A percentile compares a stretch with the other conserved stretches of the same genome.
phyloP scores from a whole-genome alignment of 345 rosid species.

The Brassica carinata region DNA sequence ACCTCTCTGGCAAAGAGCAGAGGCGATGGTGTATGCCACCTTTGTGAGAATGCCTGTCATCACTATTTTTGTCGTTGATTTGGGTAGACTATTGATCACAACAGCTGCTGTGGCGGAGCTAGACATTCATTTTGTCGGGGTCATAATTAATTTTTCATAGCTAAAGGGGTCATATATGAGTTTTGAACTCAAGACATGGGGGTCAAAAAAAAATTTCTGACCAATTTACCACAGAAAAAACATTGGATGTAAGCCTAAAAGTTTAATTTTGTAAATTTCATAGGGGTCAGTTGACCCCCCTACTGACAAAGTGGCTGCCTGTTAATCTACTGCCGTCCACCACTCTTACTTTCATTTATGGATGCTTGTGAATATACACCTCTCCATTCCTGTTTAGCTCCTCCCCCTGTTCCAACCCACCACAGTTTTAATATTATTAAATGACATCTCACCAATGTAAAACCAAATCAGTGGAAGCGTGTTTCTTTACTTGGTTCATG shows the following conservation, averaged over 20 bases:
- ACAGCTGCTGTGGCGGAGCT: slow-evolving; percentile 36
- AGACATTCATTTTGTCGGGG: no score
- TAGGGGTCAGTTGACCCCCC: no score
- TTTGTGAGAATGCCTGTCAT: slow-evolving; percentile 50
- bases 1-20: slow-evolving; percentile 34
- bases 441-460: neutral
- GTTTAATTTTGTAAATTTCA: no score
- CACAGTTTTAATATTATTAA: slow-evolving; percentile 5
- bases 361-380: slow-evolving; percentile 47
- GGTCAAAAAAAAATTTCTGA: no score
- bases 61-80: slow-evolving; percentile 43
- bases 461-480: neutral
- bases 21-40: slow-evolving; percentile 21
- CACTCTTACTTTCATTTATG: slow-evolving; percentile 19
- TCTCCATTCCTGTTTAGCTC: slow-evolving; percentile 55
- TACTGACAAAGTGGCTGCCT: no score
- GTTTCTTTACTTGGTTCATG: slow-evolving; percentile 43
- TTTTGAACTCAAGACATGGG: no score
- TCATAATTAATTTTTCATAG: no score
- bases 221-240: no score
- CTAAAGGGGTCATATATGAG: no score
- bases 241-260: no score
- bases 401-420: slow-evolving; percentile 45
- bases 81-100: slow-evolving; percentile 49
- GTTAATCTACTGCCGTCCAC: slow-evolving; percentile 66